Evolutionary conservation across 192 early-diverging fungal genomes (phyloP).

Genomic region (Geranomyces michiganensis): DNA sequence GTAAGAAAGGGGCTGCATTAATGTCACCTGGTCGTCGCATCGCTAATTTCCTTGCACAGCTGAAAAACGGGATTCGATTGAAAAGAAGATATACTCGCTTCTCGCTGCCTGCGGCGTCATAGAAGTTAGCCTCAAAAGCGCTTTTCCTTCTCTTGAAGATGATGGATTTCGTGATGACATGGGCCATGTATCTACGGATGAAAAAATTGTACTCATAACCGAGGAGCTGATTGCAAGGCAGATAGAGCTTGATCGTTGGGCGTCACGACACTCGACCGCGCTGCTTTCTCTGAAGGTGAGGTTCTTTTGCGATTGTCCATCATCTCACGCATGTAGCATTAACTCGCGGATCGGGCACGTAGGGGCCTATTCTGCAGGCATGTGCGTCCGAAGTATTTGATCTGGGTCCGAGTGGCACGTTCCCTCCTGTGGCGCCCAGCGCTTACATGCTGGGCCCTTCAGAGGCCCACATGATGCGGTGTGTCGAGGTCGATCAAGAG

Average conservation of each 20-base stretch:
- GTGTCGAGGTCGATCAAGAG: conserved; percentile 36
- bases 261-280: conserved; percentile 6
- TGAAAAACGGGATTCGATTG: conserved; percentile 16
- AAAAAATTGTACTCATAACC: neutral
- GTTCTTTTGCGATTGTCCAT: neutral
- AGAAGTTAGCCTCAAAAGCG: neutral
- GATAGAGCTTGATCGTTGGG: conserved; percentile 28
- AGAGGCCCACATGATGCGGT: conserved; percentile 23
- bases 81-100: neutral
- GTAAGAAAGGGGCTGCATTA: conserved; percentile 21
- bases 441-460: conserved; percentile 7
- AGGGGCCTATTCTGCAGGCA: conserved; percentile 22
- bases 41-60: neutral
- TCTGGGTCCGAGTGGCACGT: conserved; percentile 9
- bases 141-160: neutral
- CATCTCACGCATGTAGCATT: neutral
- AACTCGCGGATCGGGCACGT: neutral
- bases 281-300: conserved; percentile 16
- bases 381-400: conserved; percentile 17
- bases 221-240: neutral
- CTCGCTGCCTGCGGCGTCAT: neutral
- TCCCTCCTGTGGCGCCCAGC: conserved; percentile 28
- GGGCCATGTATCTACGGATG: neutral
- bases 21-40: neutral
- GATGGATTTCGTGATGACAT: neutral